phyloP scores from a whole-genome alignment of 352 stramenopile genomes.

The Pythium phragmitis region DNA sequence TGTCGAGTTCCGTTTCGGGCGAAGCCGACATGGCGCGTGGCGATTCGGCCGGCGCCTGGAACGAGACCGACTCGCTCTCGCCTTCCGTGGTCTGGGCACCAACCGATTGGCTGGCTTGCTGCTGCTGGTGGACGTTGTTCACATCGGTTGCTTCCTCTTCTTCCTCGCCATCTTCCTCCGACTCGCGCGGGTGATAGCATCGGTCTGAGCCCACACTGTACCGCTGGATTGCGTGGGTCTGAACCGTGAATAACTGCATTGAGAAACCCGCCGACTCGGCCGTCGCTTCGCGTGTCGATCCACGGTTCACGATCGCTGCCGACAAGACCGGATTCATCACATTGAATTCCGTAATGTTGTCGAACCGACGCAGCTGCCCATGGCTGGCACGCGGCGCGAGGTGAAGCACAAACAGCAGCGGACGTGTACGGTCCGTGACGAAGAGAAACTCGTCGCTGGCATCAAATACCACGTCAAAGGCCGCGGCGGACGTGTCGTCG shows the following conservation, averaged over 20 bases:
- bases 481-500: constrained; percentile 23
- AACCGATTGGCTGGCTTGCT: constrained; percentile 60
- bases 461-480: constrained; percentile 69
- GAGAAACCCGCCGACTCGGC: constrained; percentile 37
- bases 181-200: constrained; percentile 53
- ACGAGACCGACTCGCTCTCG: constrained; percentile 53
- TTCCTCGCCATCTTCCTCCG: constrained; percentile 47
- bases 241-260: constrained; percentile 82
- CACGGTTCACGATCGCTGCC: constrained; percentile 64
- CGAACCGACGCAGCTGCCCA: constrained; percentile 49
- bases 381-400: constrained; percentile 38
- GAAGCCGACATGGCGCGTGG: constrained; percentile 46
- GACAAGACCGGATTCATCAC: constrained; percentile 78
- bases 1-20: constrained; percentile 69
- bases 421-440: constrained; percentile 63
- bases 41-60: constrained; percentile 66
- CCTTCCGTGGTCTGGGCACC: constrained; percentile 72
- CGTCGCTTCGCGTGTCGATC: constrained; percentile 35
- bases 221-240: constrained; percentile 83
- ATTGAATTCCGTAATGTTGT: constrained; percentile 83
- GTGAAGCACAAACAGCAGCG: constrained; percentile 71
- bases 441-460: constrained; percentile 73
- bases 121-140: not conserved
- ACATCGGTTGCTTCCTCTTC: constrained; percentile 27
- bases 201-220: constrained; percentile 67